Base-by-base conservation (phyloP, 139 green algal genomes). In the Mychonastes homosphaera region DNA sequence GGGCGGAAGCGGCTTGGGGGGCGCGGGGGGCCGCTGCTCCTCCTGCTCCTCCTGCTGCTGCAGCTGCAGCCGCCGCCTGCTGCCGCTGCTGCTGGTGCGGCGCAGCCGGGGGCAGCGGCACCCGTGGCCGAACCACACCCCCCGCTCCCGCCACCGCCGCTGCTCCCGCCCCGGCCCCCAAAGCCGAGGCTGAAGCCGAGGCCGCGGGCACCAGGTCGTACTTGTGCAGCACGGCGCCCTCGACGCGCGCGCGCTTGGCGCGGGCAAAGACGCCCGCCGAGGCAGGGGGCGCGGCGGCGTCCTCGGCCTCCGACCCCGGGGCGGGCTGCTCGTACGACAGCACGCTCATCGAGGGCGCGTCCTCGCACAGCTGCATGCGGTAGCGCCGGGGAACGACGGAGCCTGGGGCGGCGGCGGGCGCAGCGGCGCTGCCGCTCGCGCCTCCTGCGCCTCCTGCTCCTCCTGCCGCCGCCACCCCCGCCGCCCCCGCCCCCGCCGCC, bases 161-260 rank as follows among this genome's bases (percentile, higher is more conserved):
- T n/a, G n/a, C n/a, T n/a, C 13, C 30, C 45, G 15, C 59, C 27
- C 24, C 12, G 12, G 36, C 13, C 12, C 36, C 13, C 36, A 13
- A 10, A 13, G n/a, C n/a, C n/a, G n/a, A n/a, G n/a, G n/a, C n/a
- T n/a, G 30, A 34, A 1, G 32, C 12, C 27, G 43, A 36, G 21
- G 53, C 40, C 3, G 39, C 49, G 6, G 73, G 58, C 52, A 77
- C 52, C 18, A 74, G 52, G 48, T 81, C 74, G 33, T 79, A 65
- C 32, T 68, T 67, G 35, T 80, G 71, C 21, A 62, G 40, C 27
- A 79, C 66, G 10, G 45, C 33, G 35, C 74, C 74, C 41, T 80
- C 74, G 2, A 58, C 49, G 0, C 57, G 65, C 72, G 48, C 34
- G 3, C 18, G 47, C 1, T 4, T 33, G 4, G 33, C 2, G 3